Percentiles rank a stretch among this genome's conserved stretches.
These are phyloP conservation scores for Tillandsia fasciculata DNA, from an alignment of 176 grass and related monocot genomes.

Conservation along the genomic window DNA sequence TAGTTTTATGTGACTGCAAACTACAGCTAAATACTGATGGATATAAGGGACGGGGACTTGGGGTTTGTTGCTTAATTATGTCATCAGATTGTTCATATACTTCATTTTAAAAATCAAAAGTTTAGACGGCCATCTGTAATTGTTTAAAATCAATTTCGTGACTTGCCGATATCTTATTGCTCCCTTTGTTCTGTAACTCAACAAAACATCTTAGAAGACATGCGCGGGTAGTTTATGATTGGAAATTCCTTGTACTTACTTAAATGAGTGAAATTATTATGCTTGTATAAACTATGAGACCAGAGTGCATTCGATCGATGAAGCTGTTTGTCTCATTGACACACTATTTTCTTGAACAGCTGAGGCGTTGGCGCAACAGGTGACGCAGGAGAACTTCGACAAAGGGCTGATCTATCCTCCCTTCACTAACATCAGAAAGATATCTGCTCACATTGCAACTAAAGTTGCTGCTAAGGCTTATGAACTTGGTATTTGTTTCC, in stretches of 20 bases:
- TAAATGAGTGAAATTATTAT: neutral
- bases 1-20: too few species aligned
- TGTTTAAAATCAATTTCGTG: too few species aligned
- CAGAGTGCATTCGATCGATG: neutral
- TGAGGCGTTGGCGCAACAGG: conserved; percentile 68
- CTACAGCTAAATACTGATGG: too few species aligned
- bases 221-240: too few species aligned
- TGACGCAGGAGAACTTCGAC: conserved; percentile 51
- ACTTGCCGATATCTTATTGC: too few species aligned
- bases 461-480: conserved; percentile 87
- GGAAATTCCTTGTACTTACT: neutral
- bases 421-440: conserved; percentile 81
- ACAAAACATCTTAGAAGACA: too few species aligned
- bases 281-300: neutral
- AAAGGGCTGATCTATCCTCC: conserved; percentile 86
- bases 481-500: conserved; percentile 58
- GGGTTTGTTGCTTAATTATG: too few species aligned
- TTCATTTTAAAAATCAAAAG: too few species aligned
- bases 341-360: conserved; percentile 33
- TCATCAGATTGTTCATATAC: too few species aligned
- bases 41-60: too few species aligned
- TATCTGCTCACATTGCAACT: conserved; percentile 77
- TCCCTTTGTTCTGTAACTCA: too few species aligned
- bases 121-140: too few species aligned
- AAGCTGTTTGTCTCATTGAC: neutral